Evolutionary conservation across 805 yeast genomes (phyloP), one percentile per base, ranked within the genome.

Genomic region (Ogataea minuta): DNA sequence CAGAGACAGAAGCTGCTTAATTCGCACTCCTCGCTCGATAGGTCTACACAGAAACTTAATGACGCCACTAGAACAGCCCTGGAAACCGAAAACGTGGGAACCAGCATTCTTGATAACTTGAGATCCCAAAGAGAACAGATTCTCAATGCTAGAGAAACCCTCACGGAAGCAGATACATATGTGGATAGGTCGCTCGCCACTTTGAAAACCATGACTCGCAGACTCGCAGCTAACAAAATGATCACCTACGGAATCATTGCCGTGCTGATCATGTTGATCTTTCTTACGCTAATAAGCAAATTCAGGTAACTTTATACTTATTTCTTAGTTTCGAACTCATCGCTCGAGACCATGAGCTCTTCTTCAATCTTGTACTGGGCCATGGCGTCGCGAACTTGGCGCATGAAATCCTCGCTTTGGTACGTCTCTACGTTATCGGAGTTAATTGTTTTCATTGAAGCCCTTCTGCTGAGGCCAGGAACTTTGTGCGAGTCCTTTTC

Each of bases 61-160:
- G 97, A 93, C 32, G 83, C 93, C 14, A 95, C 91, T 47, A 73
- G 97, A 50, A 71, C 89, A 3, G 99, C 98, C 6, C 69, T 84
- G 36, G 99, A 93, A 52, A 89, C 99, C 0, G 99, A 93, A 63
- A 72, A 73, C 23, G 79, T 93, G 36, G 99, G 99, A 2, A 87
- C 96, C 10, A 83, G 84, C 49, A 93, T 93, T 36, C 73, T 93
- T 65, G 80, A 79, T 53, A 96, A 91, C 59, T 68, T 93, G 49
- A 74, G 96, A 45, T 82, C 95, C 17, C 99, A 93, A 66, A 72
- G 99, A 43, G 99, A 93, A 56, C 97, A 95, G 56, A 76, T 93
- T 30, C 68, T 78, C 38, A 88, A 90, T 53, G 79, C 96, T 15
- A 77, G 97, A 61, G 85, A 84, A 53, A 86, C 95, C 0, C 68